Base-by-base conservation (phyloP, 192 early-diverging fungal genomes). In the Tieghemiomyces parasiticus region DNA sequence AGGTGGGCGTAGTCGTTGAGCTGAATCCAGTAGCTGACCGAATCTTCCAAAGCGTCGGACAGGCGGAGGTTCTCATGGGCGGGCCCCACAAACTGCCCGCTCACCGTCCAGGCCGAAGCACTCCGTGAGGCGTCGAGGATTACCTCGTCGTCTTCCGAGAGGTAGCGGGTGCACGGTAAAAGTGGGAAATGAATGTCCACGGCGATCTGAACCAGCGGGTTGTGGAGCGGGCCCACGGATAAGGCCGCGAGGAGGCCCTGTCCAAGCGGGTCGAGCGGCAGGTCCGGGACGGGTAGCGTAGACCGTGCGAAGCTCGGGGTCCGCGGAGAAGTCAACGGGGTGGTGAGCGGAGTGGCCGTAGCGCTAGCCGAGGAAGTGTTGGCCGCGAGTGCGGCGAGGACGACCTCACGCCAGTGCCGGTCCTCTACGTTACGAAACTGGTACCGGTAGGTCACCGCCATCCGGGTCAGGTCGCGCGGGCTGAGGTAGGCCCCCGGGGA, bases 1-100 rank as follows among this genome's bases (percentile, higher is more conserved):
- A 12, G 4, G 10, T n/a, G 6, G 26, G 48, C 48, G 6, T 22
- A n/a, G 6, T 50, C 48, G 22, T 50, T 8, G 20, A 25, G 8
- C 47, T 74, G 72, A 6, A 64, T 62, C 72, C 72, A 74, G 3
- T 69, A 58, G 4, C 66, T 66, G 64, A 74, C 66, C 9, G 72
- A 69, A 48, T 74, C 72, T 48, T 74, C 72, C 3, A 74, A 35
- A 0, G 65, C 65, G 42, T 71, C 69, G 2, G 65, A 68, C 32
- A 74, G 69, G 67, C 68, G 68, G n/a, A 67, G 69, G 49, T 66
- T 66, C 34, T 71, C 73, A 32, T 62, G 61, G 54, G 70, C 69
- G 9, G 73, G 66, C 0, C 66, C 64, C 30, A 71, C 60, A 62
- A 74, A 68, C 28, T 66, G 62, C 8, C 64, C 64, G n/a, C 62